Evolutionary conservation across 1,284 basidiomycete genomes (phyloP), one percentile per base, ranked within the genome.

Genomic region (Hortiboletus rubellus): DNA sequence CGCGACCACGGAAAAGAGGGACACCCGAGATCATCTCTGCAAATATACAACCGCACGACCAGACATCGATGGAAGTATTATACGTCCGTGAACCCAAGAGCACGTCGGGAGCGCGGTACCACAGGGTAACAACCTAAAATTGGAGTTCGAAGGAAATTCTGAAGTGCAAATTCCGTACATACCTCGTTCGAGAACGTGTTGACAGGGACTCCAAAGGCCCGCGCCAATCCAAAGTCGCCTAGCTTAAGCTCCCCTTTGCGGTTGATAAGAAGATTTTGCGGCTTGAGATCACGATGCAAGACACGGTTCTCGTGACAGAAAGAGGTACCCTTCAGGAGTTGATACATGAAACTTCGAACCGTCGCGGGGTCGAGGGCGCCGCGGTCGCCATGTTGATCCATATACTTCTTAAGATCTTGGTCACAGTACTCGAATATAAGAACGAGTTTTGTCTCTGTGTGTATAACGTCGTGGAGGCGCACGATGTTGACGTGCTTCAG

Each of bases 301-400:
- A 99, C 95, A 64, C 98, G 88, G 70, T 99, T 98, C 73, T 98
- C 96, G 75, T 99, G 97, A 74, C 97, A 99, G 76, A 97, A 99
- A 34, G 96, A 96, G 30, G 96, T 94, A 49, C 97, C 97, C 76
- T 97, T 98, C 68, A 98, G 81, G 40, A 99, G 85, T 75, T 99
- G 96, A 74, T 91, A 98, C 93, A 94, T 96, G 77, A 97, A 98
- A 69, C 88, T 96, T 63, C 94, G 89, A 61, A 98, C 95, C n/a
- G 93, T 95, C 58, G 84, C 82, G 1, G 94, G 92, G 56, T 96
- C 94, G 44, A 99, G 84, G 11, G 97, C 96, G 56, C 96, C 95
- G 57, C 94, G 88, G 63, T 98, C 94, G 51, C 97, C 97, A 65
- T 98, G 91, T 37, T 94, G 89, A 75, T 99, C 97, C 97, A 99